phyloP scores from a whole-genome alignment of 2,329 filamentous ascomycete genomes.

The Aspergillus sp. region DNA sequence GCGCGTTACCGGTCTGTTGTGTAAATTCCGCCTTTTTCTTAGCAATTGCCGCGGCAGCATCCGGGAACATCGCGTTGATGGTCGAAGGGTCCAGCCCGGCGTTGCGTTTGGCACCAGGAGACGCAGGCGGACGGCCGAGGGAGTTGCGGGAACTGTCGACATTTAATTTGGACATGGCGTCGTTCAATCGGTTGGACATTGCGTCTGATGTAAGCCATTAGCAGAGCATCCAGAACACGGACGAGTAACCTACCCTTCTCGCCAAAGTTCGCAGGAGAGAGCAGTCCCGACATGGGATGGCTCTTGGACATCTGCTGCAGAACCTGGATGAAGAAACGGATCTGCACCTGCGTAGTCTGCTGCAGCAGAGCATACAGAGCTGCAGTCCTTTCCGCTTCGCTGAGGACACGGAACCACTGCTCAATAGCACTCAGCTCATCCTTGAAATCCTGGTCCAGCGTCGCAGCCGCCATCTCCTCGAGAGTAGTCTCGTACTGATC shows the following conservation, averaged over 20 bases:
- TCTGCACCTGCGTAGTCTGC: conserved; percentile 97
- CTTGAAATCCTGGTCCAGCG: conserved; percentile 98
- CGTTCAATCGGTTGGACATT: conserved; percentile 90
- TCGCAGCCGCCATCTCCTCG: conserved; percentile 97
- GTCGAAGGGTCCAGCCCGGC: conserved; percentile 88
- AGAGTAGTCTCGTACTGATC: conserved; percentile 98
- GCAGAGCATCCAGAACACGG: not conserved
- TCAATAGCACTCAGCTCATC: conserved; percentile 98
- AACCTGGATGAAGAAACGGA: conserved; percentile 97
- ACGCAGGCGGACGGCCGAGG: conserved; percentile 67
- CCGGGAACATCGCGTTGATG: conserved; percentile 98
- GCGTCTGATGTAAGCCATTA: conserved; percentile 54
- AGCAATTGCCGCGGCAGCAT: conserved; percentile 95
- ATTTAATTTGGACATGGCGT: conserved; percentile 92
- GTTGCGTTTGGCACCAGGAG: conserved; percentile 74
- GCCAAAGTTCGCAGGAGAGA: conserved; percentile 85
- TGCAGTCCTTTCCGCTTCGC: conserved; percentile 90
- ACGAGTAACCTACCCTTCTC: conserved; percentile 64
- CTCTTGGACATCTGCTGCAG: conserved; percentile 98
- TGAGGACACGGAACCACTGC: conserved; percentile 97
- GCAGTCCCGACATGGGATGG: conserved; percentile 89
- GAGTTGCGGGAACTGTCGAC: conserved; percentile 83
- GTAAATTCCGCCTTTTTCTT: conserved; percentile 97
- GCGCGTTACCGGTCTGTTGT: conserved; percentile 82
- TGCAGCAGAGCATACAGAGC: conserved; percentile 91